Evolutionary conservation across 2,329 filamentous ascomycete genomes (phyloP).

Genomic region (Macroventuria anomochaeta): DNA sequence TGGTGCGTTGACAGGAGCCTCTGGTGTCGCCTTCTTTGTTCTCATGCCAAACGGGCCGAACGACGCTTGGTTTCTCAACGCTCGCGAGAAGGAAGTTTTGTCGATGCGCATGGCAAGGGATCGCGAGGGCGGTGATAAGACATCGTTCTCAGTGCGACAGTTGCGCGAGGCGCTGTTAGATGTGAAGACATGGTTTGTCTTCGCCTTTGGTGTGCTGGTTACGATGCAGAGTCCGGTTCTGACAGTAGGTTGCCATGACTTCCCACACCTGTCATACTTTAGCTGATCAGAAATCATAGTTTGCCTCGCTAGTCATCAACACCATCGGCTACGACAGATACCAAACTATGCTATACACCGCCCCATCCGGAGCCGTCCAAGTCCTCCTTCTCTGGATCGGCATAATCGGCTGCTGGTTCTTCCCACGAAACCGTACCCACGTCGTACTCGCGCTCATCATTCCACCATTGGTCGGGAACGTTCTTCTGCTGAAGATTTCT

Average conservation of each 20-base stretch:
- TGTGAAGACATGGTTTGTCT: constrained; percentile 12
- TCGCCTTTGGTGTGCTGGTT: constrained; percentile 46
- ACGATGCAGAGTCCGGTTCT: constrained; percentile 57
- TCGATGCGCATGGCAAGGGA: constrained; percentile 48
- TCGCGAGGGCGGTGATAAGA: constrained; percentile 53
- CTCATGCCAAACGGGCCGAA: constrained; percentile 56
- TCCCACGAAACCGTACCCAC: constrained; percentile 51
- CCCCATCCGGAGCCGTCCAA: constrained; percentile 58
- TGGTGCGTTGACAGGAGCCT: constrained; percentile 54
- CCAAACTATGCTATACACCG: constrained; percentile 57
- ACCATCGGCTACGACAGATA: constrained; percentile 41
- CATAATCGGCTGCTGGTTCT: constrained; percentile 48
- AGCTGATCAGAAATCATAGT: constrained; percentile 32
- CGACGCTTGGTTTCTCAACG: constrained; percentile 58
- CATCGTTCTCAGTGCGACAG: constrained; percentile 54
- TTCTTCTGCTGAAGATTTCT: constrained; percentile 54
- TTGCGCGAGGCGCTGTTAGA: constrained; percentile 51
- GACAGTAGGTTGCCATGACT: background rate
- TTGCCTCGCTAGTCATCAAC: constrained; percentile 59
- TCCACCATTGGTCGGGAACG: constrained; percentile 53
- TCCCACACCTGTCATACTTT: too few species aligned
- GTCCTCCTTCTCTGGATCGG: constrained; percentile 57
- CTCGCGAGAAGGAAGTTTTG: constrained; percentile 53
- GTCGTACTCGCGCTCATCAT: constrained; percentile 52
- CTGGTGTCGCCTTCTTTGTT: constrained; percentile 55